Evolutionary conservation across 1,284 basidiomycete species (phyloP).

Genomic region (Malassezia japonica): DNA sequence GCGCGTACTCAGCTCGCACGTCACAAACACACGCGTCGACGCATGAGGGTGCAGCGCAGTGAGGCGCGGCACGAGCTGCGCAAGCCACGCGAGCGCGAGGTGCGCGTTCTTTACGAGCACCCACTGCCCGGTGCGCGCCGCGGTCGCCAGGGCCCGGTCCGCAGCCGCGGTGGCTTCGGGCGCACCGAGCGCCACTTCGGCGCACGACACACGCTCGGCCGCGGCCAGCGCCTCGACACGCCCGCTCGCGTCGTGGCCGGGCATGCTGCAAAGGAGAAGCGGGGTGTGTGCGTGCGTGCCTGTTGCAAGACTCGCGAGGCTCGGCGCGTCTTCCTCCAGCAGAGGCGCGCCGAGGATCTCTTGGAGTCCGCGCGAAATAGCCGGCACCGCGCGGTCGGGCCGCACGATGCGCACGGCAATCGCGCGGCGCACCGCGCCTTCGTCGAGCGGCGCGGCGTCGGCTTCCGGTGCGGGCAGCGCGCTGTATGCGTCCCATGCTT

Average conservation of each 20-base stretch:
- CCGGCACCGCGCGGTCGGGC: constrained; percentile 76
- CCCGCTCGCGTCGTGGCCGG: constrained; percentile 43
- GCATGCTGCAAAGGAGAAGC: constrained; percentile 41
- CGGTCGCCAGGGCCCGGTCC: constrained; percentile 40
- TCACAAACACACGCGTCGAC: constrained; percentile 43
- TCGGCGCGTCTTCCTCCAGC: constrained; percentile 43
- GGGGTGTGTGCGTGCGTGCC: constrained; percentile 35
- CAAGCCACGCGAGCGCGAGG: constrained; percentile 41
- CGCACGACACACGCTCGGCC: constrained; percentile 25
- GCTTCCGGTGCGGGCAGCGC: constrained; percentile 61
- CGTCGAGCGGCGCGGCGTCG: constrained; percentile 50
- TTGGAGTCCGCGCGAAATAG: constrained; percentile 65
- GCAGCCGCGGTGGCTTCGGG: constrained; percentile 41
- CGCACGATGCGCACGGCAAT: constrained; percentile 78
- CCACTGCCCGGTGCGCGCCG: constrained; percentile 39
- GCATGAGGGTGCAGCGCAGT: constrained; percentile 33
- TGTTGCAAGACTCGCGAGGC: constrained; percentile 18
- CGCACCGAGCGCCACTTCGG: constrained; percentile 44
- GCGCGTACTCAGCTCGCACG: constrained; percentile 42
- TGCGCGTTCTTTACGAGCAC: constrained; percentile 47
- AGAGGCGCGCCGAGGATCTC: constrained; percentile 70
- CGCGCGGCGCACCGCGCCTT: constrained; percentile 57
- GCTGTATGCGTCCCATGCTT: constrained; percentile 68
- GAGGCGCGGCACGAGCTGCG: constrained; percentile 44
- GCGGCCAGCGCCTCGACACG: constrained; percentile 39